phyloP scores from a whole-genome alignment of 2,329 filamentous ascomycete genomes.

The Claviceps fusiformis region DNA sequence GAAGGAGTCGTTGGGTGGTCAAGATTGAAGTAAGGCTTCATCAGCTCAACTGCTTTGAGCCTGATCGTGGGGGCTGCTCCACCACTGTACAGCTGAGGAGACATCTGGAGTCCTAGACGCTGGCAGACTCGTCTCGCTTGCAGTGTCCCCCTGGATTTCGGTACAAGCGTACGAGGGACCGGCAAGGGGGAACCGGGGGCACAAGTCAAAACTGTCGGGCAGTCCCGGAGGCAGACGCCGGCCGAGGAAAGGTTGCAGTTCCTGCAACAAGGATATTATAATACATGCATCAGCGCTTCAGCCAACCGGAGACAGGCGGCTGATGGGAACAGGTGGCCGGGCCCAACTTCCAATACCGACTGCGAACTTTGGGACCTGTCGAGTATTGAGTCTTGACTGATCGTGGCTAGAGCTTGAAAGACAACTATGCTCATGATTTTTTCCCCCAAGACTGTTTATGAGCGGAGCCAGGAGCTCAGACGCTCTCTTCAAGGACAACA shows the following conservation, averaged over 20 bases:
- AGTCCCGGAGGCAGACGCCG: slow-evolving; percentile 3
- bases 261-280: slow-evolving; percentile 3
- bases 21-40: neutral
- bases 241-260: neutral
- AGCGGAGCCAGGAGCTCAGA: neutral
- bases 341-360: neutral
- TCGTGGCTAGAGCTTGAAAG: no score
- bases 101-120: no score
- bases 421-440: no score
- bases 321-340: neutral
- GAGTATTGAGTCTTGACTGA: neutral
- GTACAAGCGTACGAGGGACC: neutral
- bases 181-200: neutral
- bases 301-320: slow-evolving; percentile 4
- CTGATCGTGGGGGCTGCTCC: neutral
- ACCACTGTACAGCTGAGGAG: no score
- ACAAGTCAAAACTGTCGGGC: neutral
- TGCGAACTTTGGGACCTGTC: neutral
- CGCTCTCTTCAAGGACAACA: neutral
- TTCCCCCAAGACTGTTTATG: neutral
- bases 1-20: neutral
- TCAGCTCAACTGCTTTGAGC: neutral
- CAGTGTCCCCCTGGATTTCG: neutral
- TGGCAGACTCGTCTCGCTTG: no score
- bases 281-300: neutral